A percentile compares a stretch with the other conserved stretches of the same genome.
Conservation (phyloP, 116 monocot species). For the Zostera marina region DNA sequence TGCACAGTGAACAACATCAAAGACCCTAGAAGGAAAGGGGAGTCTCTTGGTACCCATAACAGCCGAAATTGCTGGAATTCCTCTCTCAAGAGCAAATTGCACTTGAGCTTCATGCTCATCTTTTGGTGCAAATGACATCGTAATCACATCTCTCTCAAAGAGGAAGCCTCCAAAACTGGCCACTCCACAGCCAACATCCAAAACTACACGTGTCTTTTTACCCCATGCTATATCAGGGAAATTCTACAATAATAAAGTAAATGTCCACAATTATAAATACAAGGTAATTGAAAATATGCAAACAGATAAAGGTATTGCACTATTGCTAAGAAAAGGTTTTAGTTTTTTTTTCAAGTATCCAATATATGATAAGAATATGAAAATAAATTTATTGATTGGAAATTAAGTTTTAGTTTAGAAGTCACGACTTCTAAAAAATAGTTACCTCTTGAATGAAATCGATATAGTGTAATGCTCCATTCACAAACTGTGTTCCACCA, state of each 20-base stretch:
- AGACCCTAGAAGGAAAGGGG: constrained; percentile 60
- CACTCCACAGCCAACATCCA: constrained; percentile 97
- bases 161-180: constrained; percentile 93
- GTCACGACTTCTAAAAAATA: background rate
- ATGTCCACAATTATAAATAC: background rate
- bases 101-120: constrained; percentile 98
- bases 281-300: no score
- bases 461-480: constrained; percentile 84
- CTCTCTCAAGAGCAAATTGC: constrained; percentile 94
- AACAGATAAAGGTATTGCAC: no score
- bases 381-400: background rate
- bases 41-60: constrained; percentile 96
- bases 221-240: constrained; percentile 86
- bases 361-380: background rate
- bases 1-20: constrained; percentile 92
- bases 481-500: constrained; percentile 87
- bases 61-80: constrained; percentile 88
- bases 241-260: constrained; percentile 16
- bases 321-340: no score
- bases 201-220: constrained; percentile 50
- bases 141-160: constrained; percentile 74
- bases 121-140: constrained; percentile 98
- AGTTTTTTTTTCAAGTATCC: background rate
- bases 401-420: background rate
- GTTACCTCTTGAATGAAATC: constrained; percentile 70